Evolutionary conservation across 148 eudicot genomes (phyloP), one percentile per base, ranked within the genome.

Genomic region (Rhododendron griersonianum): DNA sequence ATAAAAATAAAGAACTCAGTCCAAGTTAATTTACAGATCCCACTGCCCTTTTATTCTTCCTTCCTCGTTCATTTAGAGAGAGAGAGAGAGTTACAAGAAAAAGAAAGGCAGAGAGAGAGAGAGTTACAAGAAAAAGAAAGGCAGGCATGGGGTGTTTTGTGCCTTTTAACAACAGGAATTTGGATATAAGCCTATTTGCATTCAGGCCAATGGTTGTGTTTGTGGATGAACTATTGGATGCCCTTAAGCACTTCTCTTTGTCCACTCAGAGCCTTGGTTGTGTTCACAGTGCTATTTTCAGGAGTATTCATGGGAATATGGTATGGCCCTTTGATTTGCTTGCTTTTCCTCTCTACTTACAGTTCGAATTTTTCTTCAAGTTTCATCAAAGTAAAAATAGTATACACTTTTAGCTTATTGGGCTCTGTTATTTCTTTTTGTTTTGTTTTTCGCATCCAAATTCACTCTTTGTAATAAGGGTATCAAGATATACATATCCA

Each of bases 221-320:
- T 86, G 85, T 84, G 35, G 91, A 88, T 89, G 89, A 89, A 21
- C 87, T 91, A n/a, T 15, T 91, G 57, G 87, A 88, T 30, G 84
- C 89, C 47, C 80, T 91, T 13, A 91, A 89, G 83, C 90, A 84
- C 48, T 88, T 89, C 82, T 86, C 90, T 79, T 21, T 84, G 23
- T 79, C 80, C 84, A 88, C 90, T 45, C 74, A 80, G 19, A 85
- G 45, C 61, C 87, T 91, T 80, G 91, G 90, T 65, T 91, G 93
- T 84, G 85, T 85, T 79, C 89, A 91, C 79, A 87, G 83, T 63
- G 84, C 93, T 53, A 85, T 91, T 5, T 85, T 91, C 30, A 87
- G 35, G 84, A 89, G 91, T 69, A 87, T 89, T 84, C 93, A 91
- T 88, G 93, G 93, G 16, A 91, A 85, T 82, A 80, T 89, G 93